Conservation (phyloP, 495 filamentous ascomycete species). For the Penicillium atrosanguineum region DNA sequence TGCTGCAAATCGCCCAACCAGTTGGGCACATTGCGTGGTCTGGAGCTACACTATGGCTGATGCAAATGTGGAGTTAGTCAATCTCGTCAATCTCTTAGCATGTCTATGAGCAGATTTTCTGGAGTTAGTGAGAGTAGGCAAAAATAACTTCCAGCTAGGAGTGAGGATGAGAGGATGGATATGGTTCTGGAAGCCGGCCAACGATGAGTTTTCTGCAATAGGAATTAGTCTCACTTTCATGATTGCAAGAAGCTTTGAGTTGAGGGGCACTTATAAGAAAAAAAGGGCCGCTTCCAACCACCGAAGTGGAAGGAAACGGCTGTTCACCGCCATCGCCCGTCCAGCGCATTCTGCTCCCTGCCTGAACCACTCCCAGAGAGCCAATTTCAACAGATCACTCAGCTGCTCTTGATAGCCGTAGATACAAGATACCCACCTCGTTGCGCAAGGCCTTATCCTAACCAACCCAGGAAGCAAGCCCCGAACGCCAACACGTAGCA, state of each 20-base stretch:
- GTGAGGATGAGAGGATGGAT: too few species aligned
- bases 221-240: constrained; percentile 30
- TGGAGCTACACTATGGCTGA: too few species aligned
- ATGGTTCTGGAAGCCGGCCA: background rate
- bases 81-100: too few species aligned
- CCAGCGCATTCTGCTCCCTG: constrained; percentile 20
- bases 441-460: constrained; percentile 15
- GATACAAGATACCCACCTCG: constrained; percentile 32
- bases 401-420: constrained; percentile 17
- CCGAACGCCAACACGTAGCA: constrained; percentile 7
- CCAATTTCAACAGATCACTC: constrained; percentile 18
- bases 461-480: constrained; percentile 5
- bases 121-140: too few species aligned
- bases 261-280: constrained; percentile 62
- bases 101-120: too few species aligned
- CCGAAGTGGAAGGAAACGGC: constrained; percentile 33
- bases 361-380: constrained; percentile 42
- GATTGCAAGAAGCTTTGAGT: background rate
- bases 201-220: background rate
- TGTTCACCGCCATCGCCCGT: constrained; percentile 22
- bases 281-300: constrained; percentile 52
- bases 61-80: too few species aligned
- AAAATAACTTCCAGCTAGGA: too few species aligned
- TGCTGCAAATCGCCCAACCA: too few species aligned
- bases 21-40: too few species aligned